Evolutionary conservation across 2,329 filamentous ascomycete species (phyloP).

Genomic region (Clarireedia hainanense): DNA sequence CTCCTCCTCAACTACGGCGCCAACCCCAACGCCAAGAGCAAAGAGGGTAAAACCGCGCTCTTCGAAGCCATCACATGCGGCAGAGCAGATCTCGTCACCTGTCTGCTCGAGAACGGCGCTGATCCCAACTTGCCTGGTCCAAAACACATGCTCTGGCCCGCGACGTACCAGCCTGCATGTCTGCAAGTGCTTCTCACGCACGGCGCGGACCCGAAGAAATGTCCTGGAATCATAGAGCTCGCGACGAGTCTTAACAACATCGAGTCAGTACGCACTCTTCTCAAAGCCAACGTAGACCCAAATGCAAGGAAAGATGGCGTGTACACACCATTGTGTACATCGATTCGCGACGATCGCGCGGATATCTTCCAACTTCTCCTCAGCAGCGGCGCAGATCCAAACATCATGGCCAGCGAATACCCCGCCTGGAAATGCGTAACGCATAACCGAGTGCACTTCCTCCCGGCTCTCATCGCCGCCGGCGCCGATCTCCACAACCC

Average conservation of each 20-base stretch:
- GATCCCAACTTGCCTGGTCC: constrained; percentile 62
- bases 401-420: constrained; percentile 52
- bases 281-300: constrained; percentile 51
- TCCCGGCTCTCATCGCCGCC: constrained; percentile 51
- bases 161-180: constrained; percentile 49
- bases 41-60: constrained; percentile 53
- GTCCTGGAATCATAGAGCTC: constrained; percentile 56
- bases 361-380: constrained; percentile 56
- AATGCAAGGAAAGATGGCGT: constrained; percentile 57
- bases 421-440: constrained; percentile 63
- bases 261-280: constrained; percentile 49
- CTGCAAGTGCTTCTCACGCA: constrained; percentile 50
- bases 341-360: constrained; percentile 57
- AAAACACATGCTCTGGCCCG: constrained; percentile 61
- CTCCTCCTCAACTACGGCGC: constrained; percentile 52
- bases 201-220: constrained; percentile 52
- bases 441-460: constrained; percentile 52
- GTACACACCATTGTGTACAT: constrained; percentile 60
- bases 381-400: constrained; percentile 42
- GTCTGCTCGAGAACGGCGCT: constrained; percentile 50
- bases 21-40: constrained; percentile 51
- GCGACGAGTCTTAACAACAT: constrained; percentile 56
- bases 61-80: constrained; percentile 52
- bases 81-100: constrained; percentile 47
- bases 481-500: constrained; percentile 52